A percentile compares a stretch with the other conserved stretches of the same genome.
Evolutionary conservation across 2,329 filamentous ascomycete species (phyloP).

Genomic region (Pseudogymnoascus sp.): DNA sequence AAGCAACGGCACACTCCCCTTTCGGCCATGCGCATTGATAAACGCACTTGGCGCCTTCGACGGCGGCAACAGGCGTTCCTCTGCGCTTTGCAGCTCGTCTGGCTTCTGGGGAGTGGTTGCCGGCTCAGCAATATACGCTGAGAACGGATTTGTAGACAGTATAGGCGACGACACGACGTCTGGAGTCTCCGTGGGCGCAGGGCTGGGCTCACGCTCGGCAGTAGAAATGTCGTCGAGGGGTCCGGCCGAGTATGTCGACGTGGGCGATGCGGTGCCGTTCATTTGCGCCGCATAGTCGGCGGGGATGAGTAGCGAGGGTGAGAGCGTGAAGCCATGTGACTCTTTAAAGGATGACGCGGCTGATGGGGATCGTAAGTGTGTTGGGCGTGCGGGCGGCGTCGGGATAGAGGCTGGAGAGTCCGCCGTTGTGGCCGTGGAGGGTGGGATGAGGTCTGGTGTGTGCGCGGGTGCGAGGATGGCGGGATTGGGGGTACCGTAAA

Average conservation of each 20-base stretch:
- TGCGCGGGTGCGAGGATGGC: slow-evolving; percentile 24
- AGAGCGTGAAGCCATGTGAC: slow-evolving; percentile 51
- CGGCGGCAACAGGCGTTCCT: neutral
- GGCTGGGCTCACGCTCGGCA: neutral
- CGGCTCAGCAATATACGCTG: neutral
- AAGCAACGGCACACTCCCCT: neutral
- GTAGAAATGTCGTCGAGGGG: neutral
- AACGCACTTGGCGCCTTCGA: slow-evolving; percentile 1
- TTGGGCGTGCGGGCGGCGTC: slow-evolving; percentile 17
- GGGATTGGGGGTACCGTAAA: slow-evolving; percentile 27
- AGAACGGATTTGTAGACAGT: neutral
- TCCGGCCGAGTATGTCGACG: neutral
- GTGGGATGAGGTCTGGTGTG: slow-evolving; percentile 26
- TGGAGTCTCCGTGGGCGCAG: neutral
- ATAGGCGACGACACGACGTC: neutral
- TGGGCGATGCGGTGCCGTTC: neutral
- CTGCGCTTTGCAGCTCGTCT: neutral
- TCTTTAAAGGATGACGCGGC: slow-evolving; percentile 50
- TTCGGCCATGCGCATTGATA: neutral
- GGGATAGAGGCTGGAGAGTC: neutral
- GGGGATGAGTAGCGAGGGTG: slow-evolving; percentile 56
- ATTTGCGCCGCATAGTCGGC: slow-evolving; percentile 51
- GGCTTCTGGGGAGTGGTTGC: neutral
- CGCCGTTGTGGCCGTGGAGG: slow-evolving; percentile 18
- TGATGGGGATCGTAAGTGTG: slow-evolving; percentile 27